phyloP scores from a whole-genome alignment of 2,329 filamentous ascomycete genomes.

The Penicillium sp. region DNA sequence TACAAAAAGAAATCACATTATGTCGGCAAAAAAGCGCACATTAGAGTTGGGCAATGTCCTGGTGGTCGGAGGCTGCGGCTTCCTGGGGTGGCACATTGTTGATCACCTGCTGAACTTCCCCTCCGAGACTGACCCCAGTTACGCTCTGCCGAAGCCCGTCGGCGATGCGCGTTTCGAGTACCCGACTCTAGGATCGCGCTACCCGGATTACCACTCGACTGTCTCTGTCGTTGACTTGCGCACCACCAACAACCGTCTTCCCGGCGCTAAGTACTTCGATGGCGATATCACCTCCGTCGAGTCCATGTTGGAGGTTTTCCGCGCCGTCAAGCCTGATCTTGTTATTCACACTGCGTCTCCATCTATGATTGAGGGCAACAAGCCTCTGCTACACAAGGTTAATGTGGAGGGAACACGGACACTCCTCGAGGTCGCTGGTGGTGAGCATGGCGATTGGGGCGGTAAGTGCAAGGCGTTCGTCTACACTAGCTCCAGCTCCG shows the following conservation, averaged over 20 bases:
- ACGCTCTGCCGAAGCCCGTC: slow-evolving; percentile 36
- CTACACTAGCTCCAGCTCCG: slow-evolving; percentile 85
- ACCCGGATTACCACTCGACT: slow-evolving; percentile 46
- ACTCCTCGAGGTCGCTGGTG: slow-evolving; percentile 66
- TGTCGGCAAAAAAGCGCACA: slow-evolving; percentile 32
- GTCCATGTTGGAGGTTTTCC: slow-evolving; percentile 62
- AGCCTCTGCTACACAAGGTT: slow-evolving; percentile 70
- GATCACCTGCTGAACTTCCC: slow-evolving; percentile 66
- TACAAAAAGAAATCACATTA: slow-evolving; percentile 13
- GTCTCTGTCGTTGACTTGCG: slow-evolving; percentile 72
- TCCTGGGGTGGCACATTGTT: slow-evolving; percentile 79
- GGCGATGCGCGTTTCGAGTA: slow-evolving; percentile 39
- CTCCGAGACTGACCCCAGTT: slow-evolving; percentile 43
- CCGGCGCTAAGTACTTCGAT: slow-evolving; percentile 66
- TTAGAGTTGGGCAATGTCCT: slow-evolving; percentile 65
- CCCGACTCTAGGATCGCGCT: slow-evolving; percentile 39
- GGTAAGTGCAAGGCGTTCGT: slow-evolving; percentile 68
- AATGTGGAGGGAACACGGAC: slow-evolving; percentile 84
- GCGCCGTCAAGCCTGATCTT: slow-evolving; percentile 68
- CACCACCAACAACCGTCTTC: slow-evolving; percentile 64
- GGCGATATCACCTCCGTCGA: slow-evolving; percentile 71
- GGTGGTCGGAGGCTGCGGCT: slow-evolving; percentile 80
- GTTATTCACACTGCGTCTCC: slow-evolving; percentile 90
- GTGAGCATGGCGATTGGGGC: slow-evolving; percentile 63
- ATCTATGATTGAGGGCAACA: slow-evolving; percentile 49